A percentile compares a stretch with the other conserved stretches of the same genome.
These are phyloP conservation scores for Protostelium mycophagum DNA, from an alignment of 78 protist species.

Conservation along the genomic window DNA sequence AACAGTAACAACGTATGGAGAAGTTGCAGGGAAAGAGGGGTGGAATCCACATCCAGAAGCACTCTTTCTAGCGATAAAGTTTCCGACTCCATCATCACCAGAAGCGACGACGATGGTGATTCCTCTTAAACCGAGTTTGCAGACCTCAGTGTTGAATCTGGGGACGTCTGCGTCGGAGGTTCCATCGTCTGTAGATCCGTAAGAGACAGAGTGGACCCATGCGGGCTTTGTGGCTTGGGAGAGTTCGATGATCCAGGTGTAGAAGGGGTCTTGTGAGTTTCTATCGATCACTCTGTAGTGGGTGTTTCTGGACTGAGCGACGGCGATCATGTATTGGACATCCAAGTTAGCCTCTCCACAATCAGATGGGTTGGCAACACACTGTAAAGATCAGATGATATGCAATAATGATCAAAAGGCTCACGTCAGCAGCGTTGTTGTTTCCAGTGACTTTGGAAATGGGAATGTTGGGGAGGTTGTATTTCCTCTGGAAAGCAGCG, in stretches of 20 bases:
- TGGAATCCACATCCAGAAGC: neutral
- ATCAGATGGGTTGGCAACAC: constrained; percentile 7
- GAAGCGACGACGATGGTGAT: constrained; percentile 3
- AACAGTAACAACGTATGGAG: neutral
- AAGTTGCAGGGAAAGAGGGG: neutral
- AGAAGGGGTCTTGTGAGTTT: neutral
- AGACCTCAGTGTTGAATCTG: constrained; percentile 6
- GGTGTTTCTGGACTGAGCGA: constrained; percentile 7
- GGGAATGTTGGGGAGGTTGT: neutral
- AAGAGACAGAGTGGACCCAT: neutral
- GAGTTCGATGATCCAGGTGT: neutral
- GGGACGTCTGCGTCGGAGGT: constrained; percentile 8
- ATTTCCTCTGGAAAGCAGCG: neutral
- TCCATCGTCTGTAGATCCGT: neutral
- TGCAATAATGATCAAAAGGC: neutral
- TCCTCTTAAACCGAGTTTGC: neutral
- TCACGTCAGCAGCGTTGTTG: neutral
- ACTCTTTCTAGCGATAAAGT: neutral
- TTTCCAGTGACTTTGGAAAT: neutral
- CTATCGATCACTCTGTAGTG: neutral
- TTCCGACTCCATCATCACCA: neutral
- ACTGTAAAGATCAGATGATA: neutral
- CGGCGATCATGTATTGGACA: constrained; percentile 37
- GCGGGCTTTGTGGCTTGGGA: neutral
- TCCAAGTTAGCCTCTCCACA: constrained; percentile 36